Evolutionary conservation across 2,329 filamentous ascomycete genomes (phyloP), one percentile per base, ranked within the genome.

Genomic region (Cordyceps pruinosa): DNA sequence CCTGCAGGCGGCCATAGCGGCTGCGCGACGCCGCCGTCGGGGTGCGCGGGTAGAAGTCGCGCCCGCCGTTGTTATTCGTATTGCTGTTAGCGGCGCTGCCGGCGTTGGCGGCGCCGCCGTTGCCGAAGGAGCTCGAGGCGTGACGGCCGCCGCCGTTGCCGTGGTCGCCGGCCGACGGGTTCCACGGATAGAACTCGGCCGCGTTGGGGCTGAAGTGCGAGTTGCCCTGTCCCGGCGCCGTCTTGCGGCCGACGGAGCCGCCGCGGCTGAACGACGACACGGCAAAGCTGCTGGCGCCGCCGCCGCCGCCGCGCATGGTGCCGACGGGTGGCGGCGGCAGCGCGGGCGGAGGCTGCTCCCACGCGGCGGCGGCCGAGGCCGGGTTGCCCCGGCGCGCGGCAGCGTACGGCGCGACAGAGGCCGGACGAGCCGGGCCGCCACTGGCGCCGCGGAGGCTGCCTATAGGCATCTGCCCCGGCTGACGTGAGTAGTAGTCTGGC

Each of bases 121-220:
- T 47, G 45, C 45, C 8, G 19, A 30, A 46, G 26, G 44, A 30
- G 4, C 9, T 46, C 4, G 19, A 34, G n/a, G 28, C 28, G 12
- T 47, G 45, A 15, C 45, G 45, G 41, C 44, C 46, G 15, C 13
- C 25, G 44, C 60, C 60, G 37, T 34, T 59, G 58, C 64, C 66
- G 17, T 64, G 60, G 6, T 61, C 66, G 44, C 62, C 65, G 30
- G 63, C 28, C 1, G 59, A 54, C 19, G 64, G 63, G 26, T 64
- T 61, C 30, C 67, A 64, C 15, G 68, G 69, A 26, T 67, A 69
- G 26, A 70, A 69, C 55, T 72, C 70, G 5, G 66, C 63, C n/a
- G 67, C 69, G 34, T 64, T 67, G 34, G 68, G 65, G 9, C 69
- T 66, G 59, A 72, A 73, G 12, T 60, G 61, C 26, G 61, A 57